Evolutionary conservation across 2,329 filamentous ascomycete species (phyloP).

Genomic region (Fusarium phyllophilum): DNA sequence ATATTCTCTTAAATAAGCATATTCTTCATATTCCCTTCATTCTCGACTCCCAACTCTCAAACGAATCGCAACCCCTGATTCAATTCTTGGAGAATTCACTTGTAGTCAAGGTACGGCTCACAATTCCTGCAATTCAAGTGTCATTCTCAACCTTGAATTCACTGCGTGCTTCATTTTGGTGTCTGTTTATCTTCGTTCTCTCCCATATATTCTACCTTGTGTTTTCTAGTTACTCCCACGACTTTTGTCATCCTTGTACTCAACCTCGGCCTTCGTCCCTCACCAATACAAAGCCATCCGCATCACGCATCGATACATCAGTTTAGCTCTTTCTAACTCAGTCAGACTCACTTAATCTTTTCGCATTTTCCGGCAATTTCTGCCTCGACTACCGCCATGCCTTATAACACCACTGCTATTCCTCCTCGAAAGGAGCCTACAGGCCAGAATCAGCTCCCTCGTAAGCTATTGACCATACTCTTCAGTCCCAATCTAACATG

Average conservation of each 20-base stretch:
- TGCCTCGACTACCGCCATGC: slow-evolving; percentile 65
- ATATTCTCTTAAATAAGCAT: neutral
- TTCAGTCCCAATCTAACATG: neutral
- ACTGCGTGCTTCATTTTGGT: too few species aligned
- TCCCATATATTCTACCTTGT: neutral
- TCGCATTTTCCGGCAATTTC: neutral
- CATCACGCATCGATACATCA: neutral
- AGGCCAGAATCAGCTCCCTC: slow-evolving; percentile 83
- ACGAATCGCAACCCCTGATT: neutral
- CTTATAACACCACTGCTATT: slow-evolving; percentile 89
- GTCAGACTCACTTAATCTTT: neutral
- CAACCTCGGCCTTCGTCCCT: neutral
- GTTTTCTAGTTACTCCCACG: neutral
- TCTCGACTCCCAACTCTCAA: neutral
- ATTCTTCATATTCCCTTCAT: too few species aligned
- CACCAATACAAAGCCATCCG: neutral
- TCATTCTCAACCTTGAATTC: neutral
- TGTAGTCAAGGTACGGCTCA: slow-evolving; percentile 15
- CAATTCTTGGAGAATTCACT: neutral
- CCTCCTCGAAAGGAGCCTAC: slow-evolving; percentile 83
- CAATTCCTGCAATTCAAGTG: neutral
- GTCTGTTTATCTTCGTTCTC: neutral
- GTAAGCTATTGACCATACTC: slow-evolving; percentile 64
- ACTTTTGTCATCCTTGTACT: neutral
- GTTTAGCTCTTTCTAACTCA: neutral